phyloP scores from a whole-genome alignment of 2,329 filamentous ascomycete species.

The Cercospora janseana region DNA sequence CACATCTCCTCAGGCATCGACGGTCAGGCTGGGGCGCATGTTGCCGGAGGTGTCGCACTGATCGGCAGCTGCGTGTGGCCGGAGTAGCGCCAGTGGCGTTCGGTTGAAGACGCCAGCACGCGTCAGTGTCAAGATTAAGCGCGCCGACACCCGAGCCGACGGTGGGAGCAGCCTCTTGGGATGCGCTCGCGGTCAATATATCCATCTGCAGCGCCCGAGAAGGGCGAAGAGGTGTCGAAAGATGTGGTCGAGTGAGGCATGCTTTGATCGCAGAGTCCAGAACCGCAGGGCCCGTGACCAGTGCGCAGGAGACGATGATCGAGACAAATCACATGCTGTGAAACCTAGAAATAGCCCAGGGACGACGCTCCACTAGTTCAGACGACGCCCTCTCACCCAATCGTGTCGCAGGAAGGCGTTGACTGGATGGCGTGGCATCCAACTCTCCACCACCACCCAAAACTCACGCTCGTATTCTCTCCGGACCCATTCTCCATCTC shows the following conservation, averaged over 20 bases:
- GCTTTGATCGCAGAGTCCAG: too few species aligned
- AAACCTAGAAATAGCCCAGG: conserved; percentile 10
- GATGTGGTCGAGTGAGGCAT: too few species aligned
- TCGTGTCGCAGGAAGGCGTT: conserved; percentile 14
- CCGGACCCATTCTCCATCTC: conserved; percentile 3
- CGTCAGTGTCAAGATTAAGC: not conserved
- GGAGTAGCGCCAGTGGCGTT: not conserved
- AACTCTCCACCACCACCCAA: conserved; percentile 17
- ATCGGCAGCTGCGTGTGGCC: not conserved
- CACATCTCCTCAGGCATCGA: too few species aligned
- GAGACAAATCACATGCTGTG: not conserved
- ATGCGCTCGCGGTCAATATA: too few species aligned
- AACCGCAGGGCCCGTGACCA: not conserved
- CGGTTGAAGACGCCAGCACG: conserved; percentile 10
- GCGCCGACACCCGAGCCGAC: not conserved
- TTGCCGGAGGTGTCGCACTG: too few species aligned
- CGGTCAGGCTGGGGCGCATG: too few species aligned
- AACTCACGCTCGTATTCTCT: conserved; percentile 20
- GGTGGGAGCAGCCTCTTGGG: too few species aligned
- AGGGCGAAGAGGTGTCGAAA: too few species aligned
- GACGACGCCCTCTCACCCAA: conserved; percentile 22
- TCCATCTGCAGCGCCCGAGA: too few species aligned
- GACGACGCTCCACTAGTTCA: conserved; percentile 15
- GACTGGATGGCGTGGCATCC: conserved; percentile 13
- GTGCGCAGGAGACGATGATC: not conserved